phyloP scores from a whole-genome alignment of 2,329 filamentous ascomycete genomes.

The Calonectria naviculata region DNA sequence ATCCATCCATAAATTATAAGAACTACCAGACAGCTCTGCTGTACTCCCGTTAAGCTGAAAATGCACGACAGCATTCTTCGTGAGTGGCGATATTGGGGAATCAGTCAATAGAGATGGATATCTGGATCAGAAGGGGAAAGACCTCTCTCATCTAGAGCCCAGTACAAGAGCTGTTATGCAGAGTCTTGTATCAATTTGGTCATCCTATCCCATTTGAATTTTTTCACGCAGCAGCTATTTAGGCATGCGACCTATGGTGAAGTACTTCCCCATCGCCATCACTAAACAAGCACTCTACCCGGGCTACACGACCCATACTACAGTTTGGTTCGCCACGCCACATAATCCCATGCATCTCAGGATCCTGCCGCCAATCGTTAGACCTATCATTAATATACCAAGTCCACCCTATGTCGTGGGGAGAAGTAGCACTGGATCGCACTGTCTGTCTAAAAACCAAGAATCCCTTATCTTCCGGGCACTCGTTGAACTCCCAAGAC shows the following conservation, averaged over 20 bases:
- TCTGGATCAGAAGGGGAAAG: too few species aligned
- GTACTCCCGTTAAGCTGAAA: too few species aligned
- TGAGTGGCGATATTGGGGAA: too few species aligned
- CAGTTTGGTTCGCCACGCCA: background rate
- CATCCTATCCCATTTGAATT: background rate
- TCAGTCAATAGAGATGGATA: too few species aligned
- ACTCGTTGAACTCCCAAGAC: background rate
- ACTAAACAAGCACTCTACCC: background rate
- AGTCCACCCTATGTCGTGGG: background rate
- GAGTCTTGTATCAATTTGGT: too few species aligned
- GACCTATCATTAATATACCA: background rate
- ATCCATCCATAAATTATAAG: too few species aligned
- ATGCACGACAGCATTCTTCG: too few species aligned
- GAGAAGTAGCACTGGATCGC: background rate
- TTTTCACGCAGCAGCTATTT: background rate
- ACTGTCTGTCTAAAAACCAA: slow-evolving; percentile 1
- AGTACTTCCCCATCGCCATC: background rate
- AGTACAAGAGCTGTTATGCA: too few species aligned
- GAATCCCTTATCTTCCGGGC: background rate
- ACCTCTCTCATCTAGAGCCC: too few species aligned
- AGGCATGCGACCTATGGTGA: background rate
- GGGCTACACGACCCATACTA: background rate
- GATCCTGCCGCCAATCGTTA: background rate
- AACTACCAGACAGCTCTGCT: too few species aligned
- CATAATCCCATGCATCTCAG: background rate